A percentile compares a stretch with the other conserved stretches of the same genome.
Evolutionary conservation across 2,329 filamentous ascomycete genomes (phyloP).

Genomic region (Neobulgaria alba): DNA sequence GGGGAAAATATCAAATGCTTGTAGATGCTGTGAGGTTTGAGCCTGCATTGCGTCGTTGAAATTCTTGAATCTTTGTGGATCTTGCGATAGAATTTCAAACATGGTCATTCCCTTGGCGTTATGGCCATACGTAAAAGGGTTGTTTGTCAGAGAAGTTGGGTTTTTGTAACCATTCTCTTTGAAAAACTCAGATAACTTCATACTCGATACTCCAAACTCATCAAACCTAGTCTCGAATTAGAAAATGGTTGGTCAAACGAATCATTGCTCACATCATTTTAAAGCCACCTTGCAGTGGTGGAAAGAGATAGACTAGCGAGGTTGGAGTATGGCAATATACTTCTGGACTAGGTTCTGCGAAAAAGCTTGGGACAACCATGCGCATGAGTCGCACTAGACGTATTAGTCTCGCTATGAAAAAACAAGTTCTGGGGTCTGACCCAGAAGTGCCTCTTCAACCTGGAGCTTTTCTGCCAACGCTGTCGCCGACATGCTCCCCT

Average conservation of each 20-base stretch:
- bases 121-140: background rate
- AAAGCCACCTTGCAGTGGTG: too few relatives aligned
- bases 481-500: conserved; percentile 9
- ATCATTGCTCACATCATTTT: too few relatives aligned
- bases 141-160: background rate
- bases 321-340: too few relatives aligned
- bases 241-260: too few relatives aligned
- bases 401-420: too few relatives aligned
- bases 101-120: background rate
- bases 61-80: background rate
- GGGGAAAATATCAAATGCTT: background rate
- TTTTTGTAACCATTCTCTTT: background rate
- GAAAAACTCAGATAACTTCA: background rate
- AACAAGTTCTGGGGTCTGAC: conserved; percentile 5
- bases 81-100: background rate
- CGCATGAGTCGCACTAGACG: too few relatives aligned
- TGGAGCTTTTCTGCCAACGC: conserved; percentile 12
- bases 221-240: conserved; percentile 1
- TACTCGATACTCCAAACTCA: background rate
- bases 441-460: conserved; percentile 13
- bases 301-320: too few relatives aligned
- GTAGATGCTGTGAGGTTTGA: conserved; percentile 9
- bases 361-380: too few relatives aligned
- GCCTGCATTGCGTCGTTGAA: conserved; percentile 1
- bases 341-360: too few relatives aligned